A percentile compares a stretch with the other conserved stretches of the same genome.
Evolutionary conservation across 2,329 filamentous ascomycete genomes (phyloP).

Genomic region (Leptographium radiaticola): DNA sequence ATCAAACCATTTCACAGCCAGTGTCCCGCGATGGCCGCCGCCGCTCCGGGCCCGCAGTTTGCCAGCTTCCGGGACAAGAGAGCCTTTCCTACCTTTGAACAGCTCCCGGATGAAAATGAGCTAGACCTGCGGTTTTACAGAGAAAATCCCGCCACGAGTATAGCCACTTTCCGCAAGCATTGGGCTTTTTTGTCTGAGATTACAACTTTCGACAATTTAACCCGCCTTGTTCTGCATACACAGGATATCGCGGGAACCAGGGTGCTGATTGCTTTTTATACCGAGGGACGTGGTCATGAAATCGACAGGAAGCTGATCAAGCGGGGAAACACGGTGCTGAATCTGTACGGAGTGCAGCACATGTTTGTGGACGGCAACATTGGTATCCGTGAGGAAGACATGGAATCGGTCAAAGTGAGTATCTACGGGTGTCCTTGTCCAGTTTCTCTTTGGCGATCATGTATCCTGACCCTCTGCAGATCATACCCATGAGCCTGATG

Average conservation of each 20-base stretch:
- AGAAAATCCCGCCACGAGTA: background rate
- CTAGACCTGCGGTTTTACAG: background rate
- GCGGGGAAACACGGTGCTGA: background rate
- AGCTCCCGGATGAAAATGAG: background rate
- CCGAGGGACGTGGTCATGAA: background rate
- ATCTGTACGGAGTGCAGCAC: background rate
- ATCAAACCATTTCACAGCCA: background rate
- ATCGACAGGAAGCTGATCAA: background rate
- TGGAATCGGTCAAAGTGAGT: background rate
- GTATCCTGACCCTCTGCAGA: background rate
- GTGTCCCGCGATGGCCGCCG: background rate
- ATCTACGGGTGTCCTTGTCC: background rate
- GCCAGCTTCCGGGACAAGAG: background rate
- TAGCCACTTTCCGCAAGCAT: background rate
- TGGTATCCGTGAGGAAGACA: background rate
- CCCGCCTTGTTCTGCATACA: background rate
- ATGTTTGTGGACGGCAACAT: background rate
- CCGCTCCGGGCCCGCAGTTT: background rate
- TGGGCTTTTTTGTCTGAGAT: slow-evolving; percentile 2
- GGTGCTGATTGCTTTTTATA: background rate
- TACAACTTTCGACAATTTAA: background rate
- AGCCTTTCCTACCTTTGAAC: background rate
- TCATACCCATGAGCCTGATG: slow-evolving; percentile 1
- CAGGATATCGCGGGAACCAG: background rate
- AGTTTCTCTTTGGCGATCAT: background rate